phyloP scores from a whole-genome alignment of 1,284 basidiomycete genomes.

The Cutaneotrichosporon mucoides region DNA sequence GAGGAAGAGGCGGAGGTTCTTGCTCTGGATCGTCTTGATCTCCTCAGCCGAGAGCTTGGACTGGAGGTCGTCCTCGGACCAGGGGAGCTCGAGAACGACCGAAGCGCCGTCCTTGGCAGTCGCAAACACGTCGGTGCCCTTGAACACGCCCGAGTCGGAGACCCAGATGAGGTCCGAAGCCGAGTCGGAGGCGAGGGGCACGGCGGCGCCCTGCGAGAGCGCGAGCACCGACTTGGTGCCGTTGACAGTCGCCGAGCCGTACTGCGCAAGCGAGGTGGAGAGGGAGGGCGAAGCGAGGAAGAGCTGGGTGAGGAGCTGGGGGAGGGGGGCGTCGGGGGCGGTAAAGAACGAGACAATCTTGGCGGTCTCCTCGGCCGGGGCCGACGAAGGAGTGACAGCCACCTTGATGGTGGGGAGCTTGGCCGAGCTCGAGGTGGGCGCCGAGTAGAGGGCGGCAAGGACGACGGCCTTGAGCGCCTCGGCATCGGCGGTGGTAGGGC shows the following conservation, averaged over 20 bases:
- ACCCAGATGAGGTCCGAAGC: constrained; percentile 46
- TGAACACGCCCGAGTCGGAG: constrained; percentile 47
- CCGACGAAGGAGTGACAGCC: constrained; percentile 27
- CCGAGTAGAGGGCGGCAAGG: constrained; percentile 53
- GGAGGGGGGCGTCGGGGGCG: constrained; percentile 40
- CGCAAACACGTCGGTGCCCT: constrained; percentile 42
- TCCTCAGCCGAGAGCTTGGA: constrained; percentile 46
- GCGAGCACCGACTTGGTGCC: constrained; percentile 48
- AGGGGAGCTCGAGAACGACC: constrained; percentile 48
- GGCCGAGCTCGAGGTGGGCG: constrained; percentile 37
- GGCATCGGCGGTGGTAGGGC: constrained; percentile 36
- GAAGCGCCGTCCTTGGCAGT: constrained; percentile 41
- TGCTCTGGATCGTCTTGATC: constrained; percentile 43
- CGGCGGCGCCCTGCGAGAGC: constrained; percentile 28
- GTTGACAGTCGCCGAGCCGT: constrained; percentile 43
- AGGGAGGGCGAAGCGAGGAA: constrained; percentile 48
- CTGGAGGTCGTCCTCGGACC: constrained; percentile 46
- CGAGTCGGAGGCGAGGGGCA: constrained; percentile 22
- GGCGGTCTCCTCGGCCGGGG: constrained; percentile 21
- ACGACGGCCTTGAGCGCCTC: constrained; percentile 45
- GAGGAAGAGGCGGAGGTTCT: constrained; percentile 49
- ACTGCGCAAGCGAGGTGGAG: constrained; percentile 39
- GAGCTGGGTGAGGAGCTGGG: constrained; percentile 46
- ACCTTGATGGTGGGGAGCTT: constrained; percentile 43
- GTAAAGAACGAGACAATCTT: constrained; percentile 52